These are phyloP conservation scores for Gracilaria caudata DNA, from an alignment of 23 red algal species.

Conservation along the genomic window DNA sequence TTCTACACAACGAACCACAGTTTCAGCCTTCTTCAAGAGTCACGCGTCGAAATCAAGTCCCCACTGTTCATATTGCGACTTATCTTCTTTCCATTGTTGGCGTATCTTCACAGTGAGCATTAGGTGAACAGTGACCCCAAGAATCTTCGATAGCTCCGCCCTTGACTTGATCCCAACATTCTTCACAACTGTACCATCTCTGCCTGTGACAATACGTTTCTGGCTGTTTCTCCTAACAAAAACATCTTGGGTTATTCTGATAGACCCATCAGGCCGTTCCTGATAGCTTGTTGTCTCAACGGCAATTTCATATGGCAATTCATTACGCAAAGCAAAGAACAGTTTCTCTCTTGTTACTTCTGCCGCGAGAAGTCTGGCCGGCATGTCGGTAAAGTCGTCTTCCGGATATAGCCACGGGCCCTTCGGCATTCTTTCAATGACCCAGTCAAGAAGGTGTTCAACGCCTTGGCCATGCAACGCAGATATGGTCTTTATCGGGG, in stretches of 20 bases:
- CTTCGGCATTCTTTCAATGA: slow-evolving; percentile 67
- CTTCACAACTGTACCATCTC: slow-evolving; percentile 79
- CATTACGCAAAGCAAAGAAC: slow-evolving; percentile 74
- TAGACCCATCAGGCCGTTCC: slow-evolving; percentile 70
- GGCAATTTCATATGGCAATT: slow-evolving; percentile 92
- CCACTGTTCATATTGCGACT: slow-evolving; percentile 69
- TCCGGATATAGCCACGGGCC: slow-evolving; percentile 89
- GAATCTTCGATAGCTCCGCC: slow-evolving; percentile 62
- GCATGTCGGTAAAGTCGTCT: slow-evolving; percentile 92
- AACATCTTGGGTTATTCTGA: slow-evolving; percentile 77
- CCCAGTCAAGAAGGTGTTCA: slow-evolving; percentile 40
- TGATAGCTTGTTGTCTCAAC: slow-evolving; percentile 83
- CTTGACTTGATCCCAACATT: slow-evolving; percentile 76
- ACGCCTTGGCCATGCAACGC: slow-evolving; percentile 66
- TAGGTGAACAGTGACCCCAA: slow-evolving; percentile 81
- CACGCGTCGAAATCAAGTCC: slow-evolving; percentile 88
- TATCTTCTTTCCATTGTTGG: slow-evolving; percentile 87
- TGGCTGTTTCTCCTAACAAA: slow-evolving; percentile 85
- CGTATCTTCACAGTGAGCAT: slow-evolving; percentile 93
- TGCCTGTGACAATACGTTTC: slow-evolving; percentile 86
- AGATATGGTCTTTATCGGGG: slow-evolving; percentile 47
- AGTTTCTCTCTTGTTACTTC: slow-evolving; percentile 92
- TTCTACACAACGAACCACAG: not conserved
- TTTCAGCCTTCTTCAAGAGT: not conserved
- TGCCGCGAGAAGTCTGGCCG: slow-evolving; percentile 80